These are phyloP conservation scores for Sugiyamaella mastotermitis DNA, from an alignment of 805 yeast species.

Conservation along the genomic window DNA sequence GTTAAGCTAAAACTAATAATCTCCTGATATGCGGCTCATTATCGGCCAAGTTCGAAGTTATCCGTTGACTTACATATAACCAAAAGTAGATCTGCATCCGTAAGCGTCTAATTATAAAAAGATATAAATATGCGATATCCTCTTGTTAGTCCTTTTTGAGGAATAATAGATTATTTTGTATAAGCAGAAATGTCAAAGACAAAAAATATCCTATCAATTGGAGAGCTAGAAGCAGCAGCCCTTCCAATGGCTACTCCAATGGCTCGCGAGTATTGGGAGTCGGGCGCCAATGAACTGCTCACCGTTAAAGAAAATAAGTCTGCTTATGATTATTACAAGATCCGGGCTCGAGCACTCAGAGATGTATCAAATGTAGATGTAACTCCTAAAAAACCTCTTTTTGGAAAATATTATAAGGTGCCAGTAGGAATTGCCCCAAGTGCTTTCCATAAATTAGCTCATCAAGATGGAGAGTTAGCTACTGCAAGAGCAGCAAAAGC, in stretches of 20 bases:
- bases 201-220: slow-evolving; percentile 3
- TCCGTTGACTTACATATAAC: too few species aligned
- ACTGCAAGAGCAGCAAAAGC: slow-evolving; percentile 29
- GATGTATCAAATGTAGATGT: slow-evolving; percentile 25
- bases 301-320: slow-evolving; percentile 26
- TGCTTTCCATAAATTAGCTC: slow-evolving; percentile 30
- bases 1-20: too few species aligned
- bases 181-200: too few species aligned
- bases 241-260: slow-evolving; percentile 13
- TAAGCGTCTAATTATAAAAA: too few species aligned
- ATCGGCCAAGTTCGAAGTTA: too few species aligned
- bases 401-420: slow-evolving; percentile 22
- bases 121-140: too few species aligned
- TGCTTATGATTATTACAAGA: slow-evolving; percentile 23
- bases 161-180: too few species aligned
- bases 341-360: slow-evolving; percentile 27
- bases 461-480: slow-evolving; percentile 30
- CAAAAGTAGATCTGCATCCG: too few species aligned
- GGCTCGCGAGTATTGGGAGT: slow-evolving; percentile 24
- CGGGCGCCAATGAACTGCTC: slow-evolving; percentile 26
- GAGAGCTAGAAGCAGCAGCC: slow-evolving; percentile 16
- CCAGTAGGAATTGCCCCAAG: slow-evolving; percentile 34
- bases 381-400: slow-evolving; percentile 17
- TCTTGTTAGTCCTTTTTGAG: too few species aligned
- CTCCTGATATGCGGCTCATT: too few species aligned